phyloP scores from a whole-genome alignment of 306 rosid species.

The Cicer bijugum region DNA sequence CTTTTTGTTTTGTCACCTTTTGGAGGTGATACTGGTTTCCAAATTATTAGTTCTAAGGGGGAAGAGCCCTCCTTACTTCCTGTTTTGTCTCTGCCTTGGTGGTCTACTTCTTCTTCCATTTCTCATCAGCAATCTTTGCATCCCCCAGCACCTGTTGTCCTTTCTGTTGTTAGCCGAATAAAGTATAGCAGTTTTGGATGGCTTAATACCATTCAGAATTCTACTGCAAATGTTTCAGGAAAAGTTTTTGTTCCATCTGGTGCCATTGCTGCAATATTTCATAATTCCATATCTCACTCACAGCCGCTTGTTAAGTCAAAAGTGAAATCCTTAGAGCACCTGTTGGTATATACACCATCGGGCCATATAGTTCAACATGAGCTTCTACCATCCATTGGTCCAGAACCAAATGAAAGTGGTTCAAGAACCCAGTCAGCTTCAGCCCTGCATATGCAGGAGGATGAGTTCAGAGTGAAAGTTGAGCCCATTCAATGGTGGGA shows the following conservation, averaged over 20 bases:
- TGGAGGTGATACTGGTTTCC: conserved; percentile 88
- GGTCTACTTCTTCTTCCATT: conserved; percentile 65
- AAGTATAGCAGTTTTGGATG: conserved; percentile 92
- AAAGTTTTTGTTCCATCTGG: conserved; percentile 93
- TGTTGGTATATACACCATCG: conserved; percentile 83
- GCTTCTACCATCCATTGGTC: conserved; percentile 73
- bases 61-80: conserved; percentile 74
- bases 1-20: conserved; percentile 81
- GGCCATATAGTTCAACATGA: conserved; percentile 93
- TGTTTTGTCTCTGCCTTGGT: conserved; percentile 81
- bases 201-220: conserved; percentile 72
- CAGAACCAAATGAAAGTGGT: conserved; percentile 57
- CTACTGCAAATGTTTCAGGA: conserved; percentile 67
- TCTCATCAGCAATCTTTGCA: conserved; percentile 67
- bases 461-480: conserved; percentile 82
- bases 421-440: conserved; percentile 59
- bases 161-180: conserved; percentile 89
- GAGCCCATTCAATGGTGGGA: conserved; percentile 98
- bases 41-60: conserved; percentile 59
- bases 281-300: conserved; percentile 66
- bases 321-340: conserved; percentile 71
- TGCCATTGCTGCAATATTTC: conserved; percentile 86
- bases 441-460: conserved; percentile 64
- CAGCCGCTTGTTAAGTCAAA: conserved; percentile 56
- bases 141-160: conserved; percentile 73